Conservation (phyloP, 768 basidiomycete species). For the Gloeophyllum trabeum region DNA sequence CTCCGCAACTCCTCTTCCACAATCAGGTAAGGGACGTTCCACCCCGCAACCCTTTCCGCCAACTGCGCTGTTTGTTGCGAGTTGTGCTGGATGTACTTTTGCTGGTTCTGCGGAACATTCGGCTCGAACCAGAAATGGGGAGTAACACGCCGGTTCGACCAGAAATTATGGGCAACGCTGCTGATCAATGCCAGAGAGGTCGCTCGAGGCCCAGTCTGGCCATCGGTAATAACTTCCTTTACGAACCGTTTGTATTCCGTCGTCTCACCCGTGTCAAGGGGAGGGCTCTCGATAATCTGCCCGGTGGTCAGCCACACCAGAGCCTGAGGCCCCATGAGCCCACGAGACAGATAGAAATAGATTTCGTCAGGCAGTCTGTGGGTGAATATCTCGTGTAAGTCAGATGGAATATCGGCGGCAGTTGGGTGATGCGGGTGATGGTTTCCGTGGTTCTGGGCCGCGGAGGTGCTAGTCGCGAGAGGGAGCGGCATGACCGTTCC, state of each 20-base stretch:
- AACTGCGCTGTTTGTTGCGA: slow-evolving; percentile 74
- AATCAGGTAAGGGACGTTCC: slow-evolving; percentile 78
- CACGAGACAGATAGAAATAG: slow-evolving; percentile 92
- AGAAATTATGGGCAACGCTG: slow-evolving; percentile 68
- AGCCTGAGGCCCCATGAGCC: slow-evolving; percentile 79
- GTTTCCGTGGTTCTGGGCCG: slow-evolving; percentile 37
- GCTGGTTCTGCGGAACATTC: slow-evolving; percentile 30
- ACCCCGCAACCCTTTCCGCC: slow-evolving; percentile 77
- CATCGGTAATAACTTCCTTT: slow-evolving; percentile 94
- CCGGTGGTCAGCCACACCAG: slow-evolving; percentile 93
- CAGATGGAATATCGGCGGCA: slow-evolving; percentile 78
- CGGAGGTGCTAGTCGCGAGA: slow-evolving; percentile 45
- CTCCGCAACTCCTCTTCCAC: slow-evolving; percentile 92
- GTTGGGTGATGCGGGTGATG: slow-evolving; percentile 62
- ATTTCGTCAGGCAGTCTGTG: slow-evolving; percentile 91
- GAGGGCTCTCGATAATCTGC: slow-evolving; percentile 74
- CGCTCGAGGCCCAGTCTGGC: slow-evolving; percentile 86
- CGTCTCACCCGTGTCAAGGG: slow-evolving; percentile 91
- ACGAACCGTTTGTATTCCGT: slow-evolving; percentile 91
- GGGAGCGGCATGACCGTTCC: slow-evolving; percentile 73
- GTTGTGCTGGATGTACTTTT: slow-evolving; percentile 59
- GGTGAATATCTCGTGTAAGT: slow-evolving; percentile 93
- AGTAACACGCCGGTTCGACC: slow-evolving; percentile 67
- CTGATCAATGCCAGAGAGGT: slow-evolving; percentile 84
- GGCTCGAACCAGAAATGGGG: slow-evolving; percentile 72